Base-by-base conservation (phyloP, 2,329 filamentous ascomycete genomes). In the Aureobasidium sp. region DNA sequence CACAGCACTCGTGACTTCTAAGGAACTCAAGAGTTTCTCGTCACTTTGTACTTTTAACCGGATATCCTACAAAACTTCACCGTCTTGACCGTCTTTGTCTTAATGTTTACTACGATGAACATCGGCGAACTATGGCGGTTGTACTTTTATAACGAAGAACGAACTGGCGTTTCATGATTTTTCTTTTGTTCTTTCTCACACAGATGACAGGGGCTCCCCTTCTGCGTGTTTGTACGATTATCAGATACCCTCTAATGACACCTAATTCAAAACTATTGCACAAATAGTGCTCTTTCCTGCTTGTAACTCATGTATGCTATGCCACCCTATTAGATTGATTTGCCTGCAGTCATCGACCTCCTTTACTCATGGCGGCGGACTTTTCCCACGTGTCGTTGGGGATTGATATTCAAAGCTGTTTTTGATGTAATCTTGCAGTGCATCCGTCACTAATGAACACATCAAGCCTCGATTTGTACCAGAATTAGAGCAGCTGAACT, bases 1-100 rank as follows among this genome's bases (percentile, higher is more conserved):
- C 10, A 4, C 27, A 36, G 1, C 46, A 9, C 59, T 53, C 59
- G 59, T n/a, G 39, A 61, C 39, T 61, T 61, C 29, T 61, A 51
- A 60, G 26, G 34, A 4, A 48, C 55, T 39, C 20, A 13, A 26
- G 20, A 26, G 32, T 27, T 48, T 29, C n/a, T 34, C 7, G 17
- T 15, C 17, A 24, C 29, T n/a, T 9, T 57, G 36, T 55, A 55
- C 37, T 20, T 17, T 32, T 43, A 44, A 12, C 27, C 6, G 10
- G 53, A 57, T 57, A 57, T 41, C 53, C 53, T 57, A 57, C 39
- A 36, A 44, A 44, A 13, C 26, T 13, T 20, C 41, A 44, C 6
- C 53, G 26, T 5, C 15, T 15, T 43, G 53, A n/a, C 46, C 4
- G 39, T 44, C 29, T 20, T 4, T 43, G 52, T 10, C 52, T 44